These are phyloP conservation scores for Candida pseudoglaebosa DNA, from an alignment of 805 yeast genomes.

Conservation along the genomic window DNA sequence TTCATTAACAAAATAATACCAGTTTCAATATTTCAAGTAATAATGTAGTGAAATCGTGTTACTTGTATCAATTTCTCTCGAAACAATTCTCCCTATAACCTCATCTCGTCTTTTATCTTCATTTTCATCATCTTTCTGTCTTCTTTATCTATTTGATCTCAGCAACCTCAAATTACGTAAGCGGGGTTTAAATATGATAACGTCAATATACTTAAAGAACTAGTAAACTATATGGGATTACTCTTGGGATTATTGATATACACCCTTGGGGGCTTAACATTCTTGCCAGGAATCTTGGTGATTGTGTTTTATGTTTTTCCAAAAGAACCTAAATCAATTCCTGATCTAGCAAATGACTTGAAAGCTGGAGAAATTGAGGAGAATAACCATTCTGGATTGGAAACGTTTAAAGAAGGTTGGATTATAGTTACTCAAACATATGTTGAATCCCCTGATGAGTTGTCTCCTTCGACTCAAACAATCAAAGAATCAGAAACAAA, in stretches of 20 bases:
- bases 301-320: slow-evolving; percentile 35
- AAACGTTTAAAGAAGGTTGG: slow-evolving; percentile 71
- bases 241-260: slow-evolving; percentile 3
- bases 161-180: too few species aligned
- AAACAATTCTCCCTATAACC: too few species aligned
- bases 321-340: slow-evolving; percentile 23
- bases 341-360: slow-evolving; percentile 27
- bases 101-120: too few species aligned
- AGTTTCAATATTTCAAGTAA: too few species aligned
- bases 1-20: too few species aligned
- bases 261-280: slow-evolving; percentile 72
- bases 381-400: slow-evolving; percentile 53
- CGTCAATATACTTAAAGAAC: background rate
- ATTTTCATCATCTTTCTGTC: too few species aligned
- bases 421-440: slow-evolving; percentile 79
- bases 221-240: slow-evolving; percentile 4
- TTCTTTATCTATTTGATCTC: too few species aligned
- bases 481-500: slow-evolving; percentile 42
- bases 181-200: background rate
- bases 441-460: slow-evolving; percentile 42
- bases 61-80: too few species aligned
- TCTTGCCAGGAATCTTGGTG: slow-evolving; percentile 56
- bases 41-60: too few species aligned
- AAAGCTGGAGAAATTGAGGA: slow-evolving; percentile 68
- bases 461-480: slow-evolving; percentile 41